These are phyloP conservation scores for Podaxis pistillaris DNA, from an alignment of 768 basidiomycete species.

Conservation along the genomic window DNA sequence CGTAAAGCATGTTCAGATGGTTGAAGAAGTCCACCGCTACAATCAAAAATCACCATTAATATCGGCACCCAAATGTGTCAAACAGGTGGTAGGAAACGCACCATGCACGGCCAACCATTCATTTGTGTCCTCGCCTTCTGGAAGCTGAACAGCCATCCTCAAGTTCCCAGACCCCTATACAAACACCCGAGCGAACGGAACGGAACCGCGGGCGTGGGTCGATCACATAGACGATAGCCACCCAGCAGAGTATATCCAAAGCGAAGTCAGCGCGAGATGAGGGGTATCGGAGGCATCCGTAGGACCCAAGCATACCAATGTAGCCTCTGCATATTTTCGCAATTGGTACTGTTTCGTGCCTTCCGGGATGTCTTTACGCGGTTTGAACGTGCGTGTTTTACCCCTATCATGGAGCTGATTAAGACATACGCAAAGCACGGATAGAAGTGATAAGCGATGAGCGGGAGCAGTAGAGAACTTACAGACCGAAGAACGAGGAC, in stretches of 20 bases:
- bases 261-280: slow-evolving; percentile 6
- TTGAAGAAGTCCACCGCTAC: slow-evolving; percentile 99
- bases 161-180: slow-evolving; percentile 92
- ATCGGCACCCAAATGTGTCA: background rate
- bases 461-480: slow-evolving; percentile 30
- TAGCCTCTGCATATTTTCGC: slow-evolving; percentile 97
- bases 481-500: slow-evolving; percentile 91
- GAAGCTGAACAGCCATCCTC: slow-evolving; percentile 86
- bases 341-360: slow-evolving; percentile 98
- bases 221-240: background rate
- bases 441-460: background rate
- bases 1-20: slow-evolving; percentile 98
- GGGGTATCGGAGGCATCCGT: background rate
- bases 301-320: slow-evolving; percentile 54
- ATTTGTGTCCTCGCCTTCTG: slow-evolving; percentile 95
- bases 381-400: slow-evolving; percentile 94
- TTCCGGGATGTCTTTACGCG: slow-evolving; percentile 91
- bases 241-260: background rate
- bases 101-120: slow-evolving; percentile 99
- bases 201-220: background rate
- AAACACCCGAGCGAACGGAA: background rate
- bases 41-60: background rate
- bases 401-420: slow-evolving; percentile 44
- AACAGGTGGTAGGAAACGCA: slow-evolving; percentile 33
- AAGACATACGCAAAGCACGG: slow-evolving; percentile 1